phyloP scores from a whole-genome alignment of 1,284 basidiomycete species.

The Ceratobasidium sp. region DNA sequence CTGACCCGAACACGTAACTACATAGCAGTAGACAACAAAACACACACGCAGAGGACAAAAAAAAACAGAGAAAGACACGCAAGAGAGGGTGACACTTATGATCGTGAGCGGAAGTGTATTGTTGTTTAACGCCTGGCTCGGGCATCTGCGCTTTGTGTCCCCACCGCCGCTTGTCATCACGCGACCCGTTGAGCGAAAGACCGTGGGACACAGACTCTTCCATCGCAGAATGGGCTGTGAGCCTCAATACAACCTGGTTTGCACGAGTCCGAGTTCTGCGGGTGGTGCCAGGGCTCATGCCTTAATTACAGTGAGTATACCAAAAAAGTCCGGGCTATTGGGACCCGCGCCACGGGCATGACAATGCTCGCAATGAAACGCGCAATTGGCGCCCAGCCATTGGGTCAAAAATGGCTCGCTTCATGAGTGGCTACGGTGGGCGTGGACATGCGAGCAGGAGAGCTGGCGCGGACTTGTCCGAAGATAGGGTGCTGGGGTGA shows the following conservation, averaged over 20 bases:
- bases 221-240: constrained; percentile 78
- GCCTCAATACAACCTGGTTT: constrained; percentile 65
- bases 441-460: constrained; percentile 42
- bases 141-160: constrained; percentile 23
- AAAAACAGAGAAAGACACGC: constrained; percentile 1
- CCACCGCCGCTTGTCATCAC: constrained; percentile 44
- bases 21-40: constrained; percentile 18
- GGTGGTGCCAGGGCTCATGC: constrained; percentile 84
- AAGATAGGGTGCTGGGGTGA: constrained; percentile 43
- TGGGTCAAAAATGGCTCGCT: constrained; percentile 68
- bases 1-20: background rate
- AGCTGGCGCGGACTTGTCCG: constrained; percentile 31
- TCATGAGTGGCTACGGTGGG: constrained; percentile 43
- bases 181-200: constrained; percentile 69
- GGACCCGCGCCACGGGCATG: constrained; percentile 43
- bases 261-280: constrained; percentile 78
- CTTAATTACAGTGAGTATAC: constrained; percentile 86
- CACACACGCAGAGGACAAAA: constrained; percentile 7
- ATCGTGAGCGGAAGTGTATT: background rate
- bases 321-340: constrained; percentile 69
- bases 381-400: constrained; percentile 62
- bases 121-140: constrained; percentile 20
- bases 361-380: constrained; percentile 34
- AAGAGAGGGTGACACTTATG: constrained; percentile 1
- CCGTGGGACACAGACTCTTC: constrained; percentile 81